Conservation (phyloP, 2,329 filamentous ascomycete species). For the Setomelanomma holmii region DNA sequence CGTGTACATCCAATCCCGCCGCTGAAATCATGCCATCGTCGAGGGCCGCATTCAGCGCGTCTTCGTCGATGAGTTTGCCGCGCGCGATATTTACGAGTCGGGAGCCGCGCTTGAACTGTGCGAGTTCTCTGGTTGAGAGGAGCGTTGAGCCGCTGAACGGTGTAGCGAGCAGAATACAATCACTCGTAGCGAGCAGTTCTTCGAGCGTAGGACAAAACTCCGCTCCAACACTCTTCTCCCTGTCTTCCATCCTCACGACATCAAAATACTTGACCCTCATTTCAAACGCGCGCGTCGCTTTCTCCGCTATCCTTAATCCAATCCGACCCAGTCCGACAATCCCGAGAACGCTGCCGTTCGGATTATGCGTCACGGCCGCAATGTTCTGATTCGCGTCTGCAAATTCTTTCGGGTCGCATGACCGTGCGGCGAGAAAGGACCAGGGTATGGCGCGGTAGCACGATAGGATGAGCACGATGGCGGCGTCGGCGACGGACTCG, state of each 20-base stretch:
- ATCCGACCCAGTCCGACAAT: slow-evolving; percentile 73
- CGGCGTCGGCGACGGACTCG: slow-evolving; percentile 76
- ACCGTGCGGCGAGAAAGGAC: slow-evolving; percentile 65
- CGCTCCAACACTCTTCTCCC: slow-evolving; percentile 60
- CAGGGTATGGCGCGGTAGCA: slow-evolving; percentile 73
- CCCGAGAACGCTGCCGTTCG: slow-evolving; percentile 66
- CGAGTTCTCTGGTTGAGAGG: slow-evolving; percentile 58
- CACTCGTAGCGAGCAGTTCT: slow-evolving; percentile 59
- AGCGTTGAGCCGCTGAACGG: slow-evolving; percentile 61
- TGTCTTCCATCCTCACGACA: slow-evolving; percentile 57
- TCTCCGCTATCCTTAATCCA: slow-evolving; percentile 61
- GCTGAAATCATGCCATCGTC: slow-evolving; percentile 59
- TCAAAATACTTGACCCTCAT: slow-evolving; percentile 74
- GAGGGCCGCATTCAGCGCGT: slow-evolving; percentile 66
- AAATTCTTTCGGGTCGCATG: slow-evolving; percentile 57
- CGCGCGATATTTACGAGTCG: slow-evolving; percentile 72
- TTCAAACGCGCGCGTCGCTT: slow-evolving; percentile 65
- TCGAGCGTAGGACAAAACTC: slow-evolving; percentile 61
- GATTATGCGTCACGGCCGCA: slow-evolving; percentile 68
- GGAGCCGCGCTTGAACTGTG: slow-evolving; percentile 61
- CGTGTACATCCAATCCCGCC: slow-evolving; percentile 70
- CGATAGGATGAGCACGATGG: slow-evolving; percentile 71
- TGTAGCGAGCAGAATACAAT: slow-evolving; percentile 69
- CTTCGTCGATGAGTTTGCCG: slow-evolving; percentile 70
- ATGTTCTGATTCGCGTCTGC: slow-evolving; percentile 66